These are phyloP conservation scores for Vachellia pachyceras DNA, from an alignment of 306 rosid species.

Conservation along the genomic window DNA sequence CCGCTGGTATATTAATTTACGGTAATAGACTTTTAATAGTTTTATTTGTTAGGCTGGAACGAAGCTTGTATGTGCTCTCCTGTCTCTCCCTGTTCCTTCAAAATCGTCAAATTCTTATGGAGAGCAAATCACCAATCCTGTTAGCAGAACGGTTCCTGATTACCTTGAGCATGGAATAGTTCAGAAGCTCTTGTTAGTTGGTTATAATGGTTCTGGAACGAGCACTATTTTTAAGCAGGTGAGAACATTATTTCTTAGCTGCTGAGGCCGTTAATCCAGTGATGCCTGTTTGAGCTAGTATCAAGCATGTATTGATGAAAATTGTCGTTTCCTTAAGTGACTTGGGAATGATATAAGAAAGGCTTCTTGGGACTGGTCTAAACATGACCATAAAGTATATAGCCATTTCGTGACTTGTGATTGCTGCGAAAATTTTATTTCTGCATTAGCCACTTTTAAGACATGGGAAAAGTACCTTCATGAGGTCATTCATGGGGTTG, in stretches of 20 bases:
- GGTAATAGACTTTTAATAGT: slow-evolving; percentile 9
- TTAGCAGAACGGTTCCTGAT: slow-evolving; percentile 71
- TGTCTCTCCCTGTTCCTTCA: slow-evolving; percentile 91
- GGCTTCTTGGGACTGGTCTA: slow-evolving; percentile 29
- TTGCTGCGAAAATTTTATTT: slow-evolving; percentile 27
- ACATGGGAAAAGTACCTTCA: neutral
- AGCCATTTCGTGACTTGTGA: slow-evolving; percentile 28
- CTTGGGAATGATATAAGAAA: slow-evolving; percentile 14
- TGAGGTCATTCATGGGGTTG: neutral
- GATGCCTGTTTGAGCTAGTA: slow-evolving; percentile 28
- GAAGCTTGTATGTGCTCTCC: slow-evolving; percentile 86
- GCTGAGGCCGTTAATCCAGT: slow-evolving; percentile 14
- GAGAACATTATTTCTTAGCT: slow-evolving; percentile 27
- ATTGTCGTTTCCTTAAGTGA: neutral
- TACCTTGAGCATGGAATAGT: slow-evolving; percentile 81
- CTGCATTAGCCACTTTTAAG: neutral
- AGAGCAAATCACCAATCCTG: slow-evolving; percentile 57
- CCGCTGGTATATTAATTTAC: slow-evolving; percentile 28
- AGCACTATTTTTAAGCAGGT: slow-evolving; percentile 99
- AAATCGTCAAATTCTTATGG: slow-evolving; percentile 64
- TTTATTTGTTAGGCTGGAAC: slow-evolving; percentile 82
- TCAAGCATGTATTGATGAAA: slow-evolving; percentile 24
- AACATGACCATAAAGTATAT: slow-evolving; percentile 4
- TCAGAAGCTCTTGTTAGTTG: slow-evolving; percentile 94
- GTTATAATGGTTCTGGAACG: slow-evolving; percentile 90